Evolutionary conservation across 1,284 basidiomycete species (phyloP).

Genomic region (Porogramme epimiltina): DNA sequence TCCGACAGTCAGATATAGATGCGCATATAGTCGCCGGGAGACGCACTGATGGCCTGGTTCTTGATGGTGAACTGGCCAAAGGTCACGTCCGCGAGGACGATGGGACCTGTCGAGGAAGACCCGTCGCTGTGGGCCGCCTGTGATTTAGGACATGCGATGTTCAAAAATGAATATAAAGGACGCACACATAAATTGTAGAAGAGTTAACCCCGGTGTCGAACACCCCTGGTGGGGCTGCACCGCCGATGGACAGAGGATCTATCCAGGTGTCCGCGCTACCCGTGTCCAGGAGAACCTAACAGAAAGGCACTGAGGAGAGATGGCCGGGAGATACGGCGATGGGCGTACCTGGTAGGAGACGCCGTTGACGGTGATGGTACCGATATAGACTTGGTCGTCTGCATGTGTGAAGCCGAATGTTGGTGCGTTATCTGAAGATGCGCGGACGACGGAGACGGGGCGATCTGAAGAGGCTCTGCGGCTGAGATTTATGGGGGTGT

Average conservation of each 20-base stretch:
- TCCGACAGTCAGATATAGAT: not conserved
- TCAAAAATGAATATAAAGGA: not conserved
- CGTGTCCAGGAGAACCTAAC: slow-evolving; percentile 21
- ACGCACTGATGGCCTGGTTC: slow-evolving; percentile 26
- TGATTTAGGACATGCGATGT: too few species aligned
- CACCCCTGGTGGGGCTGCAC: slow-evolving; percentile 3
- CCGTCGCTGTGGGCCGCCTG: slow-evolving; percentile 6
- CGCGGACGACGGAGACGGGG: not conserved
- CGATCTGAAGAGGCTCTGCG: not conserved
- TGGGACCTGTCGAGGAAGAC: slow-evolving; percentile 10
- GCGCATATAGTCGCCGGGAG: not conserved
- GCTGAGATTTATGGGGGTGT: not conserved
- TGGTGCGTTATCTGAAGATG: not conserved
- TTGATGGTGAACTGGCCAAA: slow-evolving; percentile 22
- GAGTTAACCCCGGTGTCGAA: slow-evolving; percentile 8
- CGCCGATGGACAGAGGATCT: slow-evolving; percentile 10
- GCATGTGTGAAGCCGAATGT: slow-evolving; percentile 1
- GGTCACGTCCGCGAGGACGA: slow-evolving; percentile 16
- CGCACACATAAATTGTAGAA: not conserved
- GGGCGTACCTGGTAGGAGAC: slow-evolving; percentile 18
- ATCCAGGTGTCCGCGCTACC: slow-evolving; percentile 25
- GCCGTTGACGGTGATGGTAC: slow-evolving; percentile 10
- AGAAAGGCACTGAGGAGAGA: not conserved
- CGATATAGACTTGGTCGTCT: slow-evolving; percentile 2
- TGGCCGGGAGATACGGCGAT: not conserved